Percentiles rank a stretch among this genome's conserved stretches.
These are phyloP conservation scores for Fistulifera pelliculosa DNA, from an alignment of 108 stramenopile species.

Conservation along the genomic window DNA sequence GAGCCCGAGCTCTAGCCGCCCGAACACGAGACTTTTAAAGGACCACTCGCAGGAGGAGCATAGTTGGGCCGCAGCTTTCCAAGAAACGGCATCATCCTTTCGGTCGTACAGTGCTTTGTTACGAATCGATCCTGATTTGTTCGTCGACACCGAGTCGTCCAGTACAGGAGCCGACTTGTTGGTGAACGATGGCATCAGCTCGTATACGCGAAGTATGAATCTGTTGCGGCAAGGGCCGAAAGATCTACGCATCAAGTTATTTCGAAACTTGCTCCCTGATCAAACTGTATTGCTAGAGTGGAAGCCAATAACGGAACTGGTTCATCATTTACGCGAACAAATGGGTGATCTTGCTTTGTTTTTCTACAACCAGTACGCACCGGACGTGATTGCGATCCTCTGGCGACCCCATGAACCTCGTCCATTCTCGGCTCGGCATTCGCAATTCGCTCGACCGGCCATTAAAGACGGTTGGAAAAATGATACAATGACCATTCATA, in stretches of 20 bases:
- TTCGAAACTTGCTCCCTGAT: conserved; percentile 47
- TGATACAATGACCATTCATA: conserved; percentile 47
- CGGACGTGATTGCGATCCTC: conserved; percentile 67
- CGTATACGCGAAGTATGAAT: conserved; percentile 51
- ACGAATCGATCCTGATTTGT: conserved; percentile 47
- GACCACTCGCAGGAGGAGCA: conserved; percentile 20
- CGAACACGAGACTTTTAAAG: conserved; percentile 54
- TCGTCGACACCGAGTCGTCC: conserved; percentile 58
- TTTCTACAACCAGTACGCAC: conserved; percentile 71
- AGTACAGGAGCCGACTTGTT: conserved; percentile 21
- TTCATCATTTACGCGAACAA: conserved; percentile 35
- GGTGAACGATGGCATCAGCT: conserved; percentile 16
- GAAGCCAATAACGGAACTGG: conserved; percentile 55
- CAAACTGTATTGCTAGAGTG: conserved; percentile 33
- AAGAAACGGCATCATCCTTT: conserved; percentile 52
- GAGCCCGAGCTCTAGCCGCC: conserved; percentile 56
- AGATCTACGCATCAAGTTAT: conserved; percentile 46
- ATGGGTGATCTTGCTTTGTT: conserved; percentile 61
- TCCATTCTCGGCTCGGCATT: conserved; percentile 59
- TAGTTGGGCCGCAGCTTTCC: conserved; percentile 58
- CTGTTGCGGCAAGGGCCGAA: conserved; percentile 50
- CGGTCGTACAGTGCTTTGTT: conserved; percentile 70
- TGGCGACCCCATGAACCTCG: conserved; percentile 57
- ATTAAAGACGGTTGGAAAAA: conserved; percentile 39
- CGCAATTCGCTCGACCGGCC: conserved; percentile 52